Evolutionary conservation across 1,139 yeast genomes (phyloP), one percentile per base, ranked within the genome.

Genomic region (Kodamaea sp.): DNA sequence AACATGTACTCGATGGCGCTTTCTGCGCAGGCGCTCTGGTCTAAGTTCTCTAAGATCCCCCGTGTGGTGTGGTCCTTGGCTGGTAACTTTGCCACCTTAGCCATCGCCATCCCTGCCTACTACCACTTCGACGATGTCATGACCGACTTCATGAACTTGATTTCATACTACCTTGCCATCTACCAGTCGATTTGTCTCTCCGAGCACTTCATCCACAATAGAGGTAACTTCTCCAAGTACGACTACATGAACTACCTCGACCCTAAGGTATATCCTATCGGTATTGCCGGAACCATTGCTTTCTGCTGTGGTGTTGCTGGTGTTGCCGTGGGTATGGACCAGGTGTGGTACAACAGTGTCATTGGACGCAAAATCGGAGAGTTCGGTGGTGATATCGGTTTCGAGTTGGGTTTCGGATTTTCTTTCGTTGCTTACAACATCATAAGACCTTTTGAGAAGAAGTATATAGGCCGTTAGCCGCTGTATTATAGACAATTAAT

Each of bases 1-100:
- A 89, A 88, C 70, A 81, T 88, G 83, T 89, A 89, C 70, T 86
- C 96, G 13, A 77, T 87, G 53, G 90, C 87, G 20, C 70, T 89
- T 48, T 80, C 90, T 46, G 88, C 89, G 15, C 96, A 88, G 67
- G 79, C 95, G 19, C 69, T 85, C 49, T 84, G 90, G 86, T 75
- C 83, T 31, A 76, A 76, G 42, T 75, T 88, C 52, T 67, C 78
- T 32, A 75, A 70, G 53, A 70, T 89, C 38, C 97, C 96, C 50
- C 79, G 96, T 69, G 73, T 82, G 32, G 54, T 80, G 32, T 89
- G 96, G 96, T 82, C 95, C 32, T 50, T 84, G 35, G 57, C 71
- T 33, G 95, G 94, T 55, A 83, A 86, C 63, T 80, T 76, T 48
- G 76, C 80, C 34, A 79, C 90, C 31, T 73, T 88, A 57, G 96